Evolutionary conservation across 1,284 basidiomycete species (phyloP).

Genomic region (Ceratobasidium sp.): DNA sequence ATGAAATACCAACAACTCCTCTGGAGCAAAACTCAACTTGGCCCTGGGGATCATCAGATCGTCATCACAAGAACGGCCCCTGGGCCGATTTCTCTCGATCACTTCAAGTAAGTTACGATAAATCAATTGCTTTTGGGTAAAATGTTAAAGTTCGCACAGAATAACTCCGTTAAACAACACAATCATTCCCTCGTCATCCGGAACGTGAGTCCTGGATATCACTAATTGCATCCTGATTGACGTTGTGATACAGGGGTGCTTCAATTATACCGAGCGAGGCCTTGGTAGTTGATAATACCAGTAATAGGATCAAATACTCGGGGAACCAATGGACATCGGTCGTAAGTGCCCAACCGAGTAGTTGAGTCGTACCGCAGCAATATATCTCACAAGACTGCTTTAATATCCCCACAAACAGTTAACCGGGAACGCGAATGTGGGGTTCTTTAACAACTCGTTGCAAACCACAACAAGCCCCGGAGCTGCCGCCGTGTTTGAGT

Average conservation of each 20-base stretch:
- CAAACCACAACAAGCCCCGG: slow-evolving; percentile 2
- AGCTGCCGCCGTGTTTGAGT: not conserved
- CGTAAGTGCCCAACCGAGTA: too few relatives aligned
- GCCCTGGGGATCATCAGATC: slow-evolving; percentile 12
- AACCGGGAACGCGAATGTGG: not conserved
- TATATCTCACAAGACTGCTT: too few relatives aligned
- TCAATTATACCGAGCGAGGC: not conserved
- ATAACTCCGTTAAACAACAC: not conserved
- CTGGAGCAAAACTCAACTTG: not conserved
- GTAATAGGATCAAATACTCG: not conserved
- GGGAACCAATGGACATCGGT: not conserved
- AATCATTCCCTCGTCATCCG: not conserved
- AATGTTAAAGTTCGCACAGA: not conserved
- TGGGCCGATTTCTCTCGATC: not conserved
- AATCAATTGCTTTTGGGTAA: not conserved
- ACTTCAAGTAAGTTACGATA: not conserved
- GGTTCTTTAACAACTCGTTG: not conserved
- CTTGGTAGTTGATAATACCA: not conserved
- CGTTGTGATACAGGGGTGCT: not conserved
- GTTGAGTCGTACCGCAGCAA: too few relatives aligned
- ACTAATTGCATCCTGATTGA: not conserved
- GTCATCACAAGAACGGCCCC: not conserved
- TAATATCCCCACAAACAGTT: too few relatives aligned
- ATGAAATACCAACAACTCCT: not conserved
- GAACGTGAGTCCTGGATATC: not conserved